phyloP scores from a whole-genome alignment of 2,329 filamentous ascomycete genomes.

The Cercospora citrullina region DNA sequence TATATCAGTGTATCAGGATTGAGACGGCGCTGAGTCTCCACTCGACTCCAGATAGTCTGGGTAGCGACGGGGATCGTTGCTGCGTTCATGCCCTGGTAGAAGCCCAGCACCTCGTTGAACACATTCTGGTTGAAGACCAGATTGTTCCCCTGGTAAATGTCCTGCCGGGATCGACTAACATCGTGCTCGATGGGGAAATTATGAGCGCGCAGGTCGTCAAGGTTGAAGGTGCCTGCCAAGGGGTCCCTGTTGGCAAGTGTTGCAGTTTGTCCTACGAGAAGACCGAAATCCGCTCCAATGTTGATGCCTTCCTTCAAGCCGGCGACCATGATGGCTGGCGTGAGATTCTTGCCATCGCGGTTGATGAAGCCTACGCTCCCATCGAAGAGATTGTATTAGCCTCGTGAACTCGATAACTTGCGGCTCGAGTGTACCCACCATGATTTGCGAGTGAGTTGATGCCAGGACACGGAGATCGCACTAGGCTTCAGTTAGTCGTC shows the following conservation, averaged over 20 bases:
- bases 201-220: constrained; percentile 6
- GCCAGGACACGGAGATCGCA: background rate
- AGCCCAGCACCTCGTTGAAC: background rate
- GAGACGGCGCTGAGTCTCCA: background rate
- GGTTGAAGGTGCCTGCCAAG: constrained; percentile 6
- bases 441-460: background rate
- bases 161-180: constrained; percentile 36
- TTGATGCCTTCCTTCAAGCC: background rate
- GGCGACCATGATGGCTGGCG: background rate
- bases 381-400: background rate
- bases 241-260: constrained; percentile 21
- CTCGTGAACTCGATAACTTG: background rate
- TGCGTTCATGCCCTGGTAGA: background rate
- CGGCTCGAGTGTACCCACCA: background rate
- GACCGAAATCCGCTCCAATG: constrained; percentile 24
- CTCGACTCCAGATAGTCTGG: background rate
- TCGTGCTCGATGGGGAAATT: constrained; percentile 41
- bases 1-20: constrained; percentile 13
- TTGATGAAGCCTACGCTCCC: background rate
- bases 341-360: background rate
- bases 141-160: constrained; percentile 31
- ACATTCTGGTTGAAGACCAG: background rate
- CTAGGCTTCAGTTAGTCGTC: background rate
- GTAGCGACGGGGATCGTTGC: background rate
- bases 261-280: constrained; percentile 27